Evolutionary conservation across 495 filamentous ascomycete genomes (phyloP).

Genomic region (Chlorociboria aeruginascens): DNA sequence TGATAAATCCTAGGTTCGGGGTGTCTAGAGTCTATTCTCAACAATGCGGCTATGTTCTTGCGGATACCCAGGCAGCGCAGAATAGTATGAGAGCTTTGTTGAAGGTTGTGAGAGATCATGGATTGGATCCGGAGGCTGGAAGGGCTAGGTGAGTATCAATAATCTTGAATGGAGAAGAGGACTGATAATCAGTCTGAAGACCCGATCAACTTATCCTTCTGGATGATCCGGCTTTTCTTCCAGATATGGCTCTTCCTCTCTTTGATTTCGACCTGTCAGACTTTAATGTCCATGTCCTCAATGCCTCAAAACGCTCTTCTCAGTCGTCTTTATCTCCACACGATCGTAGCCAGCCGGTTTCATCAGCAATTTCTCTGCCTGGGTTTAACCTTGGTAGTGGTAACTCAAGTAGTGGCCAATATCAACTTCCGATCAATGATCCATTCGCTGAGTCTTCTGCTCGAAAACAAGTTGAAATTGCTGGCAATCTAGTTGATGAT

Average conservation of each 20-base stretch:
- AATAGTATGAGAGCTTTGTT: conserved; percentile 57
- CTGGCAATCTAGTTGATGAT: conserved; percentile 7
- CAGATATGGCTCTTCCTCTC: conserved; percentile 46
- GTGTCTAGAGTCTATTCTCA: conserved; percentile 74
- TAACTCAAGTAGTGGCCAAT: conserved; percentile 12
- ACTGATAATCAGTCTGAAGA: conserved; percentile 30
- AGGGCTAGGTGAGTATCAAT: conserved; percentile 49
- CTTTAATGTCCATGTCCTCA: conserved; percentile 18
- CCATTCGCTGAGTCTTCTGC: conserved; percentile 11
- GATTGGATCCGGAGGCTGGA: conserved; percentile 59
- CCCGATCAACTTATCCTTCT: conserved; percentile 65
- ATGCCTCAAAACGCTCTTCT: conserved; percentile 26
- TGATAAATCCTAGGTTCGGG: conserved; percentile 46
- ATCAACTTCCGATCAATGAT: conserved; percentile 16
- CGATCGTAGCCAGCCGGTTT: conserved; percentile 17
- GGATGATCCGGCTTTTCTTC: conserved; percentile 82
- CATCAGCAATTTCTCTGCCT: conserved; percentile 10
- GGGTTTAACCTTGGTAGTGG: conserved; percentile 20
- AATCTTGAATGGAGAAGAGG: not conserved
- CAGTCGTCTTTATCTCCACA: conserved; percentile 24
- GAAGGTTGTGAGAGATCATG: conserved; percentile 31
- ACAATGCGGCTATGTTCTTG: conserved; percentile 75
- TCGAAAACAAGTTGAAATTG: conserved; percentile 6
- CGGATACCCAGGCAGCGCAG: conserved; percentile 67
- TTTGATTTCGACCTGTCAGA: conserved; percentile 43